Evolutionary conservation across 2,329 filamentous ascomycete species (phyloP).

Genomic region (Knufia fluminis): DNA sequence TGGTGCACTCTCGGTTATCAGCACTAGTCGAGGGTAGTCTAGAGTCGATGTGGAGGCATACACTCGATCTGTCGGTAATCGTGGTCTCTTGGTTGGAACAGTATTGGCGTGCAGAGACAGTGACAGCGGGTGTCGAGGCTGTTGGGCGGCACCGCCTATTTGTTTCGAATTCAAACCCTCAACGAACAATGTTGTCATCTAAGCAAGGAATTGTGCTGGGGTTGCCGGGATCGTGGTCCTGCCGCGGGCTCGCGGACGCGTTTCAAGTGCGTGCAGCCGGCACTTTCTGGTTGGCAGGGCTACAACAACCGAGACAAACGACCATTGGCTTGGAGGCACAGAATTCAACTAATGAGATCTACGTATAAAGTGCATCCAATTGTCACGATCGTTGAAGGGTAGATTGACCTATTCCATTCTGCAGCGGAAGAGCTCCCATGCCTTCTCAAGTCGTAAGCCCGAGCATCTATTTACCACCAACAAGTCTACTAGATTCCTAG

Average conservation of each 20-base stretch:
- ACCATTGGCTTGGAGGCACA: not conserved
- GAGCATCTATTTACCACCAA: too few relatives aligned
- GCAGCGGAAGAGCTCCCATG: too few relatives aligned
- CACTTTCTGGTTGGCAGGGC: not conserved
- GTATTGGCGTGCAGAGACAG: not conserved
- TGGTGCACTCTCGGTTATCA: not conserved
- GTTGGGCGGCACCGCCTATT: not conserved
- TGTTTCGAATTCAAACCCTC: not conserved
- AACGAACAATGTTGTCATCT: not conserved
- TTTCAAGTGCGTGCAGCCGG: not conserved
- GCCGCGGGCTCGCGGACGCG: not conserved
- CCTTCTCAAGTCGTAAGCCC: too few relatives aligned
- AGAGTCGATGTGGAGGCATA: not conserved
- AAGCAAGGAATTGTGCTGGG: not conserved
- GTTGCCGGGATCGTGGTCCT: not conserved
- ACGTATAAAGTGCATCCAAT: too few relatives aligned
- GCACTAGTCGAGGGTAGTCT: not conserved
- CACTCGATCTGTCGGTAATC: not conserved
- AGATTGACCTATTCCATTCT: too few relatives aligned
- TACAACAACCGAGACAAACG: not conserved
- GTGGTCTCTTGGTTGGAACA: not conserved
- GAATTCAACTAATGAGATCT: too few relatives aligned
- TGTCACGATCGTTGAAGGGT: too few relatives aligned
- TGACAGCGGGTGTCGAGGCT: not conserved
- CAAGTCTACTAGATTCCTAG: too few relatives aligned